phyloP scores from a whole-genome alignment of 78 protist genomes.

The Dictyostelium purpureum region DNA sequence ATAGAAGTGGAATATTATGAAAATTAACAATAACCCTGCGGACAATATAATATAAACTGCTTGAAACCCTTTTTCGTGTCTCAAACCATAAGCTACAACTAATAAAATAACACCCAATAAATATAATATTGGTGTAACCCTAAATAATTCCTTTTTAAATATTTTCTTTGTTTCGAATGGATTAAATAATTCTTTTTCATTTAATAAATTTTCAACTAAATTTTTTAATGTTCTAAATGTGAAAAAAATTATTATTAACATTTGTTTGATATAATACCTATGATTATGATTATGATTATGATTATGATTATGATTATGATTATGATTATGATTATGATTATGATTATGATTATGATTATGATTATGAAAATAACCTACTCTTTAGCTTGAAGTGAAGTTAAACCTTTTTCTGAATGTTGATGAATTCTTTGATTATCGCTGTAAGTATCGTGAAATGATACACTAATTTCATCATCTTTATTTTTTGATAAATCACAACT shows the following conservation, averaged over 20 bases:
- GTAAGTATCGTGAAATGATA: conserved; percentile 54
- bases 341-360: too few relatives aligned
- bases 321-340: too few relatives aligned
- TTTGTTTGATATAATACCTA: neutral
- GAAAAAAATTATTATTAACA: neutral
- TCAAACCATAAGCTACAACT: conserved; percentile 39
- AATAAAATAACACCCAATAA: conserved; percentile 22
- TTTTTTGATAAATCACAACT: neutral
- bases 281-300: too few relatives aligned
- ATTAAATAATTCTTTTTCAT: conserved; percentile 34
- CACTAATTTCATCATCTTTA: conserved; percentile 52
- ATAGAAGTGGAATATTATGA: conserved; percentile 15
- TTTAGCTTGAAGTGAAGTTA: conserved; percentile 47
- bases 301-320: too few relatives aligned
- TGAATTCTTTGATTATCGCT: conserved; percentile 57
- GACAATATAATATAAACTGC: conserved; percentile 36
- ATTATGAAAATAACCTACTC: conserved; percentile 38
- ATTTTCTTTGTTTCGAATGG: conserved; percentile 6
- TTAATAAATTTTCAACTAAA: conserved; percentile 32
- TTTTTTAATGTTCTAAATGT: conserved; percentile 6
- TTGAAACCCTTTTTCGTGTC: conserved; percentile 31
- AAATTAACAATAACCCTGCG: conserved; percentile 28
- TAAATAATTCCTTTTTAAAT: conserved; percentile 25
- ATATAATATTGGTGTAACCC: conserved; percentile 65
- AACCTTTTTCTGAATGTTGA: conserved; percentile 61